phyloP scores from a whole-genome alignment of 2,329 filamentous ascomycete genomes.

The Fusarium domesticum region DNA sequence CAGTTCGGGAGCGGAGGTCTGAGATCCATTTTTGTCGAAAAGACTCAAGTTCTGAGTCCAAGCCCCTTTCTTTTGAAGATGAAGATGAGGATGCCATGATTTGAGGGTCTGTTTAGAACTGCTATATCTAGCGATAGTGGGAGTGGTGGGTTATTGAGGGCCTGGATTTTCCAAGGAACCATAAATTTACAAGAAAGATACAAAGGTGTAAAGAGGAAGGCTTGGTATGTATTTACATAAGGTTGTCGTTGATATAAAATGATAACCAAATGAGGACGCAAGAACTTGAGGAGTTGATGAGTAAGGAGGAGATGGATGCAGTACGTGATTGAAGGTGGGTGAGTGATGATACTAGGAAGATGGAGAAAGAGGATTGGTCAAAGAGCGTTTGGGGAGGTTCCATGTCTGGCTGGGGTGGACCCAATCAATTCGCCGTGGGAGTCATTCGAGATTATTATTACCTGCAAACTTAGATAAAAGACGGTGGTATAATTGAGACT shows the following conservation, averaged over 20 bases:
- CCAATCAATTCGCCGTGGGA: conserved; percentile 11
- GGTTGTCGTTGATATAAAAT: too few species aligned
- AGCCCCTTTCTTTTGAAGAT: conserved; percentile 34
- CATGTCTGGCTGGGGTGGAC: conserved; percentile 16
- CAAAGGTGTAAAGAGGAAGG: too few species aligned
- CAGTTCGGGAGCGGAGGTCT: conserved; percentile 58
- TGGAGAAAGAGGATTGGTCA: conserved; percentile 15
- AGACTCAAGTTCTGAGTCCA: conserved; percentile 72
- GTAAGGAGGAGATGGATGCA: background rate
- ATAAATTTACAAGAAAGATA: too few species aligned
- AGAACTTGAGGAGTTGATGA: background rate
- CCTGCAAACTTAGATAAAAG: background rate
- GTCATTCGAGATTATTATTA: background rate
- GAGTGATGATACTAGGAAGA: conserved; percentile 25
- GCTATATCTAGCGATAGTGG: background rate
- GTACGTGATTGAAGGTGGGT: conserved; percentile 1
- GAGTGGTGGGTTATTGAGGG: too few species aligned
- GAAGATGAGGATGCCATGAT: conserved; percentile 8
- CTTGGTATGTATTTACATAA: too few species aligned
- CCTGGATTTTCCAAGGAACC: too few species aligned
- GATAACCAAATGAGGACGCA: background rate
- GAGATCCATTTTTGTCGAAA: conserved; percentile 85
- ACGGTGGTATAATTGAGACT: background rate
- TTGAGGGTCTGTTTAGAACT: conserved; percentile 1
- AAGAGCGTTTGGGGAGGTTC: background rate